These are phyloP conservation scores for Diutina neorugosa DNA, from an alignment of 1,139 yeast species.

Conservation along the genomic window DNA sequence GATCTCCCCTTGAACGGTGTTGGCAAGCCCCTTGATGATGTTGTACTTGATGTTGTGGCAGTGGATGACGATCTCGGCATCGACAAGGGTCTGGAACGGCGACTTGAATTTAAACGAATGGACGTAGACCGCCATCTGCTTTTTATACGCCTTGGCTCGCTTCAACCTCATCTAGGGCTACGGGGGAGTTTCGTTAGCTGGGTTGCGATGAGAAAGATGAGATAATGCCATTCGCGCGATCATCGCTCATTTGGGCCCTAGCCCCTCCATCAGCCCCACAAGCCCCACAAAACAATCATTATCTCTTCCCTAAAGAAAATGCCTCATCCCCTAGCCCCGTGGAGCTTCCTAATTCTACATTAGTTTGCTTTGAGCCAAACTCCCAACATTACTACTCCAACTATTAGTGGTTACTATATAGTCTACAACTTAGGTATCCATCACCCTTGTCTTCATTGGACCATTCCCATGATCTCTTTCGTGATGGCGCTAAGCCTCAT, in stretches of 20 bases:
- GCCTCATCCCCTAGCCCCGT: no score
- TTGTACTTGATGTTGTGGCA: slow-evolving; percentile 62
- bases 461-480: no score
- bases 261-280: background rate
- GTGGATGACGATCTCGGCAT: slow-evolving; percentile 60
- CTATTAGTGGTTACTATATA: no score
- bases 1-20: slow-evolving; percentile 76
- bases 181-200: background rate
- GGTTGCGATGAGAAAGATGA: background rate
- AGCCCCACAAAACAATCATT: background rate
- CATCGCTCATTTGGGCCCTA: background rate
- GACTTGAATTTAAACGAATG: slow-evolving; percentile 86
- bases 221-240: background rate
- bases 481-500: no score
- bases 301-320: no score
- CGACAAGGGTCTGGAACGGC: slow-evolving; percentile 84
- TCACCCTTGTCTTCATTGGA: no score
- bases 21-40: slow-evolving; percentile 58
- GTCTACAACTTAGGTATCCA: no score
- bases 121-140: slow-evolving; percentile 76
- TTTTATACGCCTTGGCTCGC: slow-evolving; percentile 87
- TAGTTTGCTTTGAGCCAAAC: no score
- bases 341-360: no score
- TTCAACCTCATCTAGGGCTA: slow-evolving; percentile 75
- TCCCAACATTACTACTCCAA: no score